phyloP scores from a whole-genome alignment of 495 filamentous ascomycete genomes.

The Immersiella caudata region DNA sequence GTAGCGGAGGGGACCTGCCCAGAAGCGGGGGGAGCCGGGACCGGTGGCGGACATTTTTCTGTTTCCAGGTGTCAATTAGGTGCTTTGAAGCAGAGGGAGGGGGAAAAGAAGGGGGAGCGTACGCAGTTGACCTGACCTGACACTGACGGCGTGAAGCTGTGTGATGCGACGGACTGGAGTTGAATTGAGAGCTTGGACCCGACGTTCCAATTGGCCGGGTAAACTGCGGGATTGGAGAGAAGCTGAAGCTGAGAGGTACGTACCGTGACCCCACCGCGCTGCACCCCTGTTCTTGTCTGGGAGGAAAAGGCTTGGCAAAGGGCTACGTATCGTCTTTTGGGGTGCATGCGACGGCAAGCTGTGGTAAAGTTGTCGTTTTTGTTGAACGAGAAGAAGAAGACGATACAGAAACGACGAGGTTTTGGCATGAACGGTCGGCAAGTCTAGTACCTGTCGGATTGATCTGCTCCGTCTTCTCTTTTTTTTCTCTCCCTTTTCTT shows the following conservation, averaged over 20 bases:
- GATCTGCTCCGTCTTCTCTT: background rate
- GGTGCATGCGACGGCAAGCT: conserved; percentile 5
- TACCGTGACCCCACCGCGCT: background rate
- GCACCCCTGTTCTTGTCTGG: conserved; percentile 4
- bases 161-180: background rate
- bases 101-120: background rate
- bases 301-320: conserved; percentile 36
- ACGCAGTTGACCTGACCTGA: conserved; percentile 18
- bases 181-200: background rate
- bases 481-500: conserved; percentile 28
- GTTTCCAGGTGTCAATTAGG: conserved; percentile 1
- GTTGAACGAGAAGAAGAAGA: conserved; percentile 21
- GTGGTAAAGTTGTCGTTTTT: conserved; percentile 13
- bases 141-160: conserved; percentile 1
- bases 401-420: background rate
- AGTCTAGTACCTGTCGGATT: conserved; percentile 15
- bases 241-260: conserved; percentile 2
- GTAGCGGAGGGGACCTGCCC: conserved; percentile 77
- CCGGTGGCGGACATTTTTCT: conserved; percentile 57
- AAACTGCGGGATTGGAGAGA: conserved; percentile 25
- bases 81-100: background rate
- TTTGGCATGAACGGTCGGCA: conserved; percentile 28
- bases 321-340: conserved; percentile 43
- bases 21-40: conserved; percentile 76
- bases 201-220: conserved; percentile 19